Evolutionary conservation across 345 rosid genomes (phyloP).

Genomic region (Boechera divaricarpa): DNA sequence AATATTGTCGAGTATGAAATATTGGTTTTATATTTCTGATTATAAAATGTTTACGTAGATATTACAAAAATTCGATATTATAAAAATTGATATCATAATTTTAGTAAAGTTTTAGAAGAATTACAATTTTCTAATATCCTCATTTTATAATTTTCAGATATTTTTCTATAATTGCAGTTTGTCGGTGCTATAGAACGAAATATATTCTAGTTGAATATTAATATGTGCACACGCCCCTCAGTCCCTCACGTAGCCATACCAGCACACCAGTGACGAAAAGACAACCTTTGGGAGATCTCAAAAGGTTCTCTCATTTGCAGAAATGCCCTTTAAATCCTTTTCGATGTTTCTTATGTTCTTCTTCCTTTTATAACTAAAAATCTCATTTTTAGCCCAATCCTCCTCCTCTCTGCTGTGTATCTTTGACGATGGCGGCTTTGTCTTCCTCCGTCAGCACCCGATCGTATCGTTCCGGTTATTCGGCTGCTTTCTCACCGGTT

Average conservation of each 20-base stretch:
- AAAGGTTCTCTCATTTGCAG: slow-evolving; percentile 51
- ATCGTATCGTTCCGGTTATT: slow-evolving; percentile 42
- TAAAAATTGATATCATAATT: too few species aligned
- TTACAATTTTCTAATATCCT: too few species aligned
- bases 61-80: too few species aligned
- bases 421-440: slow-evolving; percentile 60
- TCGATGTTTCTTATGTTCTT: slow-evolving; percentile 67
- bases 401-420: background rate
- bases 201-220: slow-evolving; percentile 24
- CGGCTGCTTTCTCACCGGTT: slow-evolving; percentile 43
- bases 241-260: slow-evolving; percentile 31
- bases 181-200: too few species aligned
- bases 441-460: slow-evolving; percentile 58
- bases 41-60: too few species aligned
- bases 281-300: slow-evolving; percentile 87
- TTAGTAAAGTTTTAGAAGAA: too few species aligned
- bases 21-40: too few species aligned
- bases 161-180: too few species aligned
- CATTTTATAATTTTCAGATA: too few species aligned
- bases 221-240: slow-evolving; percentile 16
- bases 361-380: slow-evolving; percentile 10
- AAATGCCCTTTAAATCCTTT: slow-evolving; percentile 33
- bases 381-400: background rate
- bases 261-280: slow-evolving; percentile 24
- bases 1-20: too few species aligned